phyloP scores from a whole-genome alignment of 2,329 filamentous ascomycete species.

The Botrytis deweyae region DNA sequence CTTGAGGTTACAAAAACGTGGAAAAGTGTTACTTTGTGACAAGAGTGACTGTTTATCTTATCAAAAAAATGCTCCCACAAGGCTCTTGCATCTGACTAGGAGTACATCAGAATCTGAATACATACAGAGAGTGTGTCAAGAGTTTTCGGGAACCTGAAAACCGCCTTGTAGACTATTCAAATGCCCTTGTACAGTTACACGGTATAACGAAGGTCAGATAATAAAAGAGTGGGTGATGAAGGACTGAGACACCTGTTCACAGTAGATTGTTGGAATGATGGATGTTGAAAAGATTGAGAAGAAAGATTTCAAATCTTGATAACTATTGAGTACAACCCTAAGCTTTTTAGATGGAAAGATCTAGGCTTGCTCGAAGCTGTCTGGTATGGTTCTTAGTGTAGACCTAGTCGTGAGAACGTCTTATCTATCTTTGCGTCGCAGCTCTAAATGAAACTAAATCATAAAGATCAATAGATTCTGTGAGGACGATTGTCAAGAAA shows the following conservation, averaged over 20 bases:
- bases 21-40: neutral
- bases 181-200: neutral
- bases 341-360: neutral
- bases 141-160: neutral
- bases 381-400: neutral
- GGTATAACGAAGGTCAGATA: neutral
- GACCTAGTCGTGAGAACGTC: neutral
- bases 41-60: neutral
- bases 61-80: neutral
- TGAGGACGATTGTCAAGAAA: neutral
- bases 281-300: neutral
- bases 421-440: neutral
- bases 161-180: neutral
- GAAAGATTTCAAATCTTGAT: neutral
- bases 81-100: neutral
- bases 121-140: constrained; percentile 14
- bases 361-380: neutral
- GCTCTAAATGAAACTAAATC: neutral
- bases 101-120: constrained; percentile 3
- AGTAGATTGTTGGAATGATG: neutral
- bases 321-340: neutral
- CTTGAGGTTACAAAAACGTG: neutral
- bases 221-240: neutral
- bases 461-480: neutral
- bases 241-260: neutral